A percentile compares a stretch with the other conserved stretches of the same genome.
These are phyloP conservation scores for Echria macrotheca DNA, from an alignment of 495 filamentous ascomycete species.

Conservation along the genomic window DNA sequence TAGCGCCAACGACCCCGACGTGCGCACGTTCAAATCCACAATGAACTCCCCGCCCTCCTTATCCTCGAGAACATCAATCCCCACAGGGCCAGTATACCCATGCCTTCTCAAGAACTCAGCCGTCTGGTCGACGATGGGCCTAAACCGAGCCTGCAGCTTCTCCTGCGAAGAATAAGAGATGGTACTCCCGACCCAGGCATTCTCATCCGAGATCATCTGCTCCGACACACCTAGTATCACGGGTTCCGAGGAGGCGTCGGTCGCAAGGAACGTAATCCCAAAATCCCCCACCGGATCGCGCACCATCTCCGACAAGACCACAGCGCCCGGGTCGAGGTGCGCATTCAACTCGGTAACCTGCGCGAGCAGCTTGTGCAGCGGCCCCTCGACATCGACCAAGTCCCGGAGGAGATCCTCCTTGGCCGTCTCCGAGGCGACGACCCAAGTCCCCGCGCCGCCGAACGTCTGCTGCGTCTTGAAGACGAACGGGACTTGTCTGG, in stretches of 20 bases:
- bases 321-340: conserved; percentile 19
- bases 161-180: conserved; percentile 26
- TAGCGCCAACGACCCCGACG: conserved; percentile 26
- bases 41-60: conserved; percentile 9
- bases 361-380: conserved; percentile 23
- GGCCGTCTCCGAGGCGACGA: conserved; percentile 16
- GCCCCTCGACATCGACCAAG: conserved; percentile 14
- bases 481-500: conserved; percentile 25
- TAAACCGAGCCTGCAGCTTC: conserved; percentile 19
- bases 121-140: conserved; percentile 14
- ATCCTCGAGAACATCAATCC: conserved; percentile 28
- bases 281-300: conserved; percentile 21
- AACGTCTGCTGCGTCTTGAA: conserved; percentile 34
- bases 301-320: conserved; percentile 26
- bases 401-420: conserved; percentile 17
- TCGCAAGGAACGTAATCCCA: conserved; percentile 29
- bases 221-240: conserved; percentile 27
- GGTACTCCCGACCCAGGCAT: conserved; percentile 26
- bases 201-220: conserved; percentile 23
- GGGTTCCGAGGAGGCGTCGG: conserved; percentile 6
- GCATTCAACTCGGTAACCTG: conserved; percentile 21
- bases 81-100: conserved; percentile 30
- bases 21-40: conserved; percentile 33
- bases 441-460: conserved; percentile 33
- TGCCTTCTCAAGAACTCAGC: conserved; percentile 19